These are phyloP conservation scores for Fusarium succisae DNA, from an alignment of 2,329 filamentous ascomycete genomes.

Conservation along the genomic window DNA sequence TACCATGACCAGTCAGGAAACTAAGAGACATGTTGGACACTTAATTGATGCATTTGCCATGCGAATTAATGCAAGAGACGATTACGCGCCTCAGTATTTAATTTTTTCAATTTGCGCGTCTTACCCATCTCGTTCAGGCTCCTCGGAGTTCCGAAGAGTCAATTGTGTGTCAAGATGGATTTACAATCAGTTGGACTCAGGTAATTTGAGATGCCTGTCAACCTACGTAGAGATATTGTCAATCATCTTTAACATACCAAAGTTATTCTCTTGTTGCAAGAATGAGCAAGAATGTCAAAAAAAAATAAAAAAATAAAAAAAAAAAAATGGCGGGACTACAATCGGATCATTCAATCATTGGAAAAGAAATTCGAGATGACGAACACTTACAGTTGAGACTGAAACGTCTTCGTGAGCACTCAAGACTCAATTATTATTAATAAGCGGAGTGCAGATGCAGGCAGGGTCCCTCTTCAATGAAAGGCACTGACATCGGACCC, in stretches of 20 bases:
- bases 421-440: background rate
- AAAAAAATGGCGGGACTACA: background rate
- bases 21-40: background rate
- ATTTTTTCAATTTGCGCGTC: background rate
- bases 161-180: background rate
- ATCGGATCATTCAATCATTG: background rate
- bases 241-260: no score
- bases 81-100: background rate
- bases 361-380: background rate
- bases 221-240: background rate
- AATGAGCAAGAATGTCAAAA: background rate
- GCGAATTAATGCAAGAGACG: background rate
- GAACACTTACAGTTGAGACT: background rate
- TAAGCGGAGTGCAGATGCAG: background rate
- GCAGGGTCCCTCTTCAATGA: background rate
- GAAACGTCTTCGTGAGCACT: background rate
- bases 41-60: background rate
- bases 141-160: slow-evolving; percentile 14
- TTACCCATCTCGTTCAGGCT: background rate
- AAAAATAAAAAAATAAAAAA: background rate
- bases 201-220: no score
- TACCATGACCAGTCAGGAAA: background rate
- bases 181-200: background rate
- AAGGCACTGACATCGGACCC: background rate
- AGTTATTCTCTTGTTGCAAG: background rate